Evolutionary conservation across 495 filamentous ascomycete species (phyloP), one percentile per base, ranked within the genome.

Genomic region (Hypoxylon subgilvum): DNA sequence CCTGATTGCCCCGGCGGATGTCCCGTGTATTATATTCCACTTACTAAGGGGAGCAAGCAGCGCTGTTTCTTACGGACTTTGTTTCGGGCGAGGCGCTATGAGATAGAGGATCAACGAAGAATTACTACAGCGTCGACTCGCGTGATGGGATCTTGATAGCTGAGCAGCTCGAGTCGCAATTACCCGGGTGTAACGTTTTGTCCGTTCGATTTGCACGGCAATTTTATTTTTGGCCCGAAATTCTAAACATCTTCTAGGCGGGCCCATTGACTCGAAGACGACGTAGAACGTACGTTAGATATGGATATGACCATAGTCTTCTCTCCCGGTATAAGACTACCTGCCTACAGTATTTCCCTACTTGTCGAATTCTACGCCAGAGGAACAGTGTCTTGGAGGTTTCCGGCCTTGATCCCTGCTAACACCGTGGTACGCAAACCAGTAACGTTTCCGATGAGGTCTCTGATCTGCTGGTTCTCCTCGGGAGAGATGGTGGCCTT

Each of bases 401-500:
- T 22, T 8, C 25, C 18, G 16, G 45, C 13, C 2, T 51, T 23
- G 3, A 35, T 27, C 4, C 14, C 42, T 36, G 13, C 52, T n/a
- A 62, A 34, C 8, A 9, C 6, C 10, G 16, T 35, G 21, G 51
- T 62, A 13, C 58, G 51, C 2, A 21, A 0, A 0, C 58, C 58
- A 3, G 16, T 35, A 13, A 57, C 52, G 21, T 27, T 56, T 10
- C 41, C 52, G 21, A 62, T 52, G n/a, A 62, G 8, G 10, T 57
- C 41, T n/a, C 58, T 51, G 8, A 62, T 42, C 35, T 62, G 52
- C 22, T 34, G 21, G 18, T 34, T 47, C 32, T 62, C 58, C 12
- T 49, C 52, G 14, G 46, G 32, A 13, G 67, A 76, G 19, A 87
- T 45, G 1, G 44, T 28, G 3, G 86, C 62, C 4, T 78, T 30